Evolutionary conservation across 2,329 filamentous ascomycete genomes (phyloP), one percentile per base, ranked within the genome.

Genomic region (Alternaria brassicicola): DNA sequence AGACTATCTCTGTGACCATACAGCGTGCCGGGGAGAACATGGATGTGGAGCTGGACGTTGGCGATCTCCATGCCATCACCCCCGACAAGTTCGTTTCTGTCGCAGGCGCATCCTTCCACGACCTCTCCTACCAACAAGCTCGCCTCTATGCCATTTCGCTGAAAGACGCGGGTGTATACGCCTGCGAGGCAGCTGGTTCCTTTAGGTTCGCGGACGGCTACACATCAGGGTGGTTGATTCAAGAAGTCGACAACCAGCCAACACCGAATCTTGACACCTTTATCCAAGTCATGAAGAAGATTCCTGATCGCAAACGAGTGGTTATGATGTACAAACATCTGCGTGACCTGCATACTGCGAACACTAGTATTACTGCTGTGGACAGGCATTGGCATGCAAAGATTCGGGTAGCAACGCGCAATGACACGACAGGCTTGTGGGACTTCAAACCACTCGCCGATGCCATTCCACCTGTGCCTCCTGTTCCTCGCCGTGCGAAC

Each of bases 81-180:
- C 95, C 96, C 13, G 93, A 97, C 78, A 90, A 93, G 60, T 99
- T 98, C 74, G 91, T 98, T 52, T 92, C 93, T 4, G 94, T 98
- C 41, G 92, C 93, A 39, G 96, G 95, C 19, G 95, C 89, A 23
- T 94, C 93, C 58, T 98, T 99, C 82, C 96, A 99, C 80, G 88
- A 96, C 74, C 83, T 99, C 17, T 99, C 96, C 1, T 99, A 99
- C 77, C 95, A 99, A 75, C 93, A 98, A 78, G 93, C 95, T n/a
- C 89, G 95, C 9, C 85, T 97, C 4, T 98, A 97, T 76, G 94
- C 93, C 31, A 93, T 99, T 57, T 89, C 93, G 9, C 90, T 93
- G 69, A 89, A 93, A 76, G 74, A 78, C 50, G 72, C 78, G 39
- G 95, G 95, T 31, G 93, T 99, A 17, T 99, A 92, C 74, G 90